Evolutionary conservation across 2,329 filamentous ascomycete genomes (phyloP).

Genomic region (Teratosphaeria gauchensis): DNA sequence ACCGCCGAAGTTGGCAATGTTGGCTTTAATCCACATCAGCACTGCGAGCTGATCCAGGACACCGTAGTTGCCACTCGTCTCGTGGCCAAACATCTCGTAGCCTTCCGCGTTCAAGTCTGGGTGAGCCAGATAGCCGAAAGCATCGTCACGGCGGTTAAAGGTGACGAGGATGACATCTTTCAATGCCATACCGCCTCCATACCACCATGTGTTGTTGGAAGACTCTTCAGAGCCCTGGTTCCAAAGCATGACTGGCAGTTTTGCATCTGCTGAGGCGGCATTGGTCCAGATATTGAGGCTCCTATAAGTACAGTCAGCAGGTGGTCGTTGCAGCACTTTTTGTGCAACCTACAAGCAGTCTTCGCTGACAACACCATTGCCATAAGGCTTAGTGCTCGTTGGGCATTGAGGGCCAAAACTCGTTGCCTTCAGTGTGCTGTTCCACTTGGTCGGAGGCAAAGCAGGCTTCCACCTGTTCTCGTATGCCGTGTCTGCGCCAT

Average conservation of each 20-base stretch:
- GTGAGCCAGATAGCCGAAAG: slow-evolving; percentile 50
- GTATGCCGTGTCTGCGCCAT: background rate
- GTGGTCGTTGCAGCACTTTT: background rate
- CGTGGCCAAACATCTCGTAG: slow-evolving; percentile 31
- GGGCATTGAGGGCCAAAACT: background rate
- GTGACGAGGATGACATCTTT: background rate
- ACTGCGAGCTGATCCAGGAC: slow-evolving; percentile 44
- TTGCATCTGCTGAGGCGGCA: background rate
- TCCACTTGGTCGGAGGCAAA: background rate
- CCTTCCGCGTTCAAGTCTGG: slow-evolving; percentile 15
- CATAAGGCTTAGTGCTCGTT: background rate
- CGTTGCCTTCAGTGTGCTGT: background rate
- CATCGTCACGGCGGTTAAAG: slow-evolving; percentile 51
- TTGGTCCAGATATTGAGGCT: background rate
- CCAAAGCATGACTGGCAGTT: background rate
- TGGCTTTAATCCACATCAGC: slow-evolving; percentile 37
- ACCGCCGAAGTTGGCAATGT: slow-evolving; percentile 40
- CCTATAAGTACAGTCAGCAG: slow-evolving; percentile 1
- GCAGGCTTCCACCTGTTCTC: background rate
- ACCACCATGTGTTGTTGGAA: background rate
- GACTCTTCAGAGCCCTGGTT: background rate
- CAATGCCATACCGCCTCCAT: background rate
- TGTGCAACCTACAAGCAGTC: background rate
- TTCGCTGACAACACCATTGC: background rate
- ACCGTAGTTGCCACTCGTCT: slow-evolving; percentile 46